Evolutionary conservation across 345 rosid species (phyloP).

Genomic region (Reutealis trisperma): DNA sequence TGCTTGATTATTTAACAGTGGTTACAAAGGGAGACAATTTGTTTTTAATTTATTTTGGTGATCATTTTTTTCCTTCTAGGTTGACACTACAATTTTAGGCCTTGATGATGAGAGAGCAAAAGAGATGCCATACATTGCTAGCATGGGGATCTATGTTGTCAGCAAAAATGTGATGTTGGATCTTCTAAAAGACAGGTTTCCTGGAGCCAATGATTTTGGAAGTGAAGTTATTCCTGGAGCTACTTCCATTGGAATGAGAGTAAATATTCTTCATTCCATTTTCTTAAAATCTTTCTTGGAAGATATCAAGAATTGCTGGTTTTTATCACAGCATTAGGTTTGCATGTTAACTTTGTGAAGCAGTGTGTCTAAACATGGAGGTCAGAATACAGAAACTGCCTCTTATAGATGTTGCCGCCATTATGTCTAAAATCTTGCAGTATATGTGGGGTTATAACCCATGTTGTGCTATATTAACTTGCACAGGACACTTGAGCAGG

Average conservation of each 20-base stretch:
- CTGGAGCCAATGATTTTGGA: slow-evolving; percentile 98
- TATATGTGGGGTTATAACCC: neutral
- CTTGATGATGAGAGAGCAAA: slow-evolving; percentile 90
- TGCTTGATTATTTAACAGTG: neutral
- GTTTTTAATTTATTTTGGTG: neutral
- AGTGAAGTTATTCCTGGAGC: slow-evolving; percentile 99
- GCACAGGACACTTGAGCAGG: neutral
- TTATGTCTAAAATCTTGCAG: neutral
- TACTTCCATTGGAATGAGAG: slow-evolving; percentile 85
- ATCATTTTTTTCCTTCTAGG: slow-evolving; percentile 42
- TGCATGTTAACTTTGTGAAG: neutral
- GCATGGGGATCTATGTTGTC: slow-evolving; percentile 97
- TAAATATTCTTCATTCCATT: slow-evolving; percentile 29
- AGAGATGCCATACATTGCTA: slow-evolving; percentile 95
- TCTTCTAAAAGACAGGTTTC: slow-evolving; percentile 83
- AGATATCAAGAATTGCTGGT: neutral
- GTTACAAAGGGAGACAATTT: slow-evolving; percentile 1
- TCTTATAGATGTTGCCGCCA: neutral
- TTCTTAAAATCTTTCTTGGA: neutral
- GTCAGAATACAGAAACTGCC: neutral
- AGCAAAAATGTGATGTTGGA: slow-evolving; percentile 90
- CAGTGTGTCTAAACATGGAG: neutral
- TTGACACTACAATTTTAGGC: slow-evolving; percentile 91
- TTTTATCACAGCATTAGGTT: neutral
- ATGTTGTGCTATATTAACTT: neutral